Evolutionary conservation across 257 asterid species (phyloP).

Genomic region (Solanum okadae): DNA sequence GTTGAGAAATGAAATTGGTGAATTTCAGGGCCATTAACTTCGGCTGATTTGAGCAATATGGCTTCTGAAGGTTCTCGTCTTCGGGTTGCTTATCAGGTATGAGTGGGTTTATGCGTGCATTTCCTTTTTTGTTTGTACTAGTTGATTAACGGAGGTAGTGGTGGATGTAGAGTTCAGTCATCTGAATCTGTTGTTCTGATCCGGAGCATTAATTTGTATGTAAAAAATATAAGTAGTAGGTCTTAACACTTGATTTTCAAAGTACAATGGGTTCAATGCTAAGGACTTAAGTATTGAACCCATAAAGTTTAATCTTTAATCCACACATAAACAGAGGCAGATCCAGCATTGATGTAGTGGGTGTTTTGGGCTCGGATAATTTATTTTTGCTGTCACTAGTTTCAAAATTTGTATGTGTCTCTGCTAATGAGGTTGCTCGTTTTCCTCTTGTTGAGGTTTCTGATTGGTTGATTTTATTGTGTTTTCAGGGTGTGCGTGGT

Average conservation of each 20-base stretch:
- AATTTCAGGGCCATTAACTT: conserved; percentile 75
- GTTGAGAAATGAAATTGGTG: not conserved
- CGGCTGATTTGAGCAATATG: conserved; percentile 62
- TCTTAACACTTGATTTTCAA: not conserved
- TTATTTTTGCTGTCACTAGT: not conserved
- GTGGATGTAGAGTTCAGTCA: not conserved
- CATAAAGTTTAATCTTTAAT: not conserved
- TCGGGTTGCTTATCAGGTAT: conserved; percentile 98
- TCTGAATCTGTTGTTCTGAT: not conserved
- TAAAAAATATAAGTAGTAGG: not conserved
- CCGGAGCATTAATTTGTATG: not conserved
- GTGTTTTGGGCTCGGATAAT: not conserved
- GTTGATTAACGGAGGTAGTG: not conserved
- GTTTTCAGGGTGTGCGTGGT: conserved; percentile 75
- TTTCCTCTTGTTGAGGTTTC: not conserved
- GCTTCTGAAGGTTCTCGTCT: conserved; percentile 72
- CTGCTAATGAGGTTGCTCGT: not conserved
- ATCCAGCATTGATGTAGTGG: not conserved
- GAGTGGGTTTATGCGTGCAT: not conserved
- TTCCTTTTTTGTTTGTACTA: not conserved
- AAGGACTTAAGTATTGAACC: not conserved
- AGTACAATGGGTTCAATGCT: not conserved
- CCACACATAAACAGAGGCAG: not conserved
- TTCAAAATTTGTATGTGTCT: not conserved
- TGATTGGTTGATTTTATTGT: not conserved